phyloP scores from a whole-genome alignment of 1,284 basidiomycete species.

The Papiliotrema nemorosa region DNA sequence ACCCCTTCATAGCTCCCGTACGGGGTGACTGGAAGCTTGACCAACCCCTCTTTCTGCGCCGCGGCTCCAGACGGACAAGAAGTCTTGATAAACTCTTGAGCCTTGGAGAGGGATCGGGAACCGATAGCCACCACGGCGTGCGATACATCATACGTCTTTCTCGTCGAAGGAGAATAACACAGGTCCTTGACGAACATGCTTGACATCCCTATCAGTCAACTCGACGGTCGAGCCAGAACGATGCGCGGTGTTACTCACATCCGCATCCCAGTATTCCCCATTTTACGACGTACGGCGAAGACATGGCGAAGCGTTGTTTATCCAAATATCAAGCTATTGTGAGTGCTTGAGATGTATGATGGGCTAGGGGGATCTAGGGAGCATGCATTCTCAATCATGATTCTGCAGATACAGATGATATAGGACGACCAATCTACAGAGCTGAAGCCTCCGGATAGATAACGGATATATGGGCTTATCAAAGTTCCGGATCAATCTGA shows the following conservation, averaged over 20 bases:
- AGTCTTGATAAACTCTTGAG: conserved; percentile 46
- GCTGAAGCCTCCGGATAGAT: too few species aligned
- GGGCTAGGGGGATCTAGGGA: too few species aligned
- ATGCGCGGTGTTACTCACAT: conserved; percentile 21
- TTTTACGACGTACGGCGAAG: conserved; percentile 23
- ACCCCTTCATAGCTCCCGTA: conserved; percentile 49
- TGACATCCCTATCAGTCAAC: conserved; percentile 33
- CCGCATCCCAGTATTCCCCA: conserved; percentile 38
- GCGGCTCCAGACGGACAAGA: conserved; percentile 33
- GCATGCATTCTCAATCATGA: too few species aligned
- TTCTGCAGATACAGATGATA: too few species aligned
- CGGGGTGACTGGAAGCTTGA: conserved; percentile 21
- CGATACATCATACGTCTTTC: conserved; percentile 47
- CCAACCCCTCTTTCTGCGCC: conserved; percentile 29
- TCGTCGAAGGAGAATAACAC: conserved; percentile 33
- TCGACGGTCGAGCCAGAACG: not conserved
- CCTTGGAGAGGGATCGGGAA: conserved; percentile 43
- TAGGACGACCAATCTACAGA: too few species aligned
- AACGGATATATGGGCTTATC: too few species aligned
- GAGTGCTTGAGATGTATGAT: too few species aligned
- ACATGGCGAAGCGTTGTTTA: too few species aligned
- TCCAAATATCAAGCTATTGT: too few species aligned
- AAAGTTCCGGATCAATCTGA: too few species aligned
- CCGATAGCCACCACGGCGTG: conserved; percentile 51
- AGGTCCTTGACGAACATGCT: conserved; percentile 49